Base-by-base conservation (phyloP, 2,329 filamentous ascomycete genomes). In the Aspergillus clavatus region DNA sequence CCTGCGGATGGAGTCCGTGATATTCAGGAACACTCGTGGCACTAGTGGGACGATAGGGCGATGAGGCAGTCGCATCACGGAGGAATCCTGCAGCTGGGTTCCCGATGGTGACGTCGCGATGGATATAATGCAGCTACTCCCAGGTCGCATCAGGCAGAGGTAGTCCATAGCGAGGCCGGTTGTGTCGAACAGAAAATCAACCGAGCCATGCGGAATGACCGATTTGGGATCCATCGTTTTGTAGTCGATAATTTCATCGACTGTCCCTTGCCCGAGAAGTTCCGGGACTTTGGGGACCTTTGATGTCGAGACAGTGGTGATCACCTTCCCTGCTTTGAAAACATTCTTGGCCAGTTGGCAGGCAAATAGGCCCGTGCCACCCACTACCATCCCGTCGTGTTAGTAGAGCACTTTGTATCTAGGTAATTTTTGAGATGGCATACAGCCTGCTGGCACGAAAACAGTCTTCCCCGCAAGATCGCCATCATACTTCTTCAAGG, bases 191-290 rank as follows among this genome's bases (percentile, higher is more conserved):
- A 75, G 67, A 42, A 79, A 70, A 51, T 80, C 77, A 3, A 79
- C 70, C 14, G 62, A 72, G 19, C 69, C 71, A 2, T 54, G 55
- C 2, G 68, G 63, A 1, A 78, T 67, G 12, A 45, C 59, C 5
- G 66, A 47, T 24, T 59, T 52, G 2, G 76, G 57, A 4, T 70
- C 60, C 24, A 67, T 56, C 35, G 60, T 71, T 43, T 65, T 71
- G 59, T 81, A 81, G 54, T 80, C 76, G 47, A 79, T 62, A 21
- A 79, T 53, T 49, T 76, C 66, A 56, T 78, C 76, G 2, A 77
- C 71, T 5, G 74, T 60, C 0, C 70, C 72, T 0, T 69, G 56
- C 1, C 70, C 70, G 7, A 74, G 54, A 5, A 70, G 52, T 45
- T 69, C 51, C 33, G 71, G 67, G 0, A 78, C 72, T 18, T 72